phyloP scores from a whole-genome alignment of 345 rosid species.

The Salix viminalis region DNA sequence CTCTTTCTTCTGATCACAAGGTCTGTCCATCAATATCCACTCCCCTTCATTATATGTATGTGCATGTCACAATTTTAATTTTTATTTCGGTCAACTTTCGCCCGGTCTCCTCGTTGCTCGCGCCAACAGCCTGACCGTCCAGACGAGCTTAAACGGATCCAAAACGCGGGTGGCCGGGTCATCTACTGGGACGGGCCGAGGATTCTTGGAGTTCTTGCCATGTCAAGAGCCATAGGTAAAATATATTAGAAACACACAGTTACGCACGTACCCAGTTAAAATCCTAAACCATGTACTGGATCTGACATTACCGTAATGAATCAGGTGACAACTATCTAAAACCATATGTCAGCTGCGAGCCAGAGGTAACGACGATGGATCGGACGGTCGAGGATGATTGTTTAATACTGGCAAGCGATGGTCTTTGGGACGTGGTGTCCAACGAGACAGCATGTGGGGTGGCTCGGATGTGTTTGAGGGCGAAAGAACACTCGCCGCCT shows the following conservation, averaged over 20 bases:
- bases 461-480: slow-evolving; percentile 26
- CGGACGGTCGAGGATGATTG: slow-evolving; percentile 36
- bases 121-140: slow-evolving; percentile 39
- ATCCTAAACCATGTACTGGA: neutral
- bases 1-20: slow-evolving; percentile 36
- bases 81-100: too few species aligned
- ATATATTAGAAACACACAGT: neutral
- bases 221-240: slow-evolving; percentile 43
- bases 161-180: slow-evolving; percentile 41
- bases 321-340: slow-evolving; percentile 41
- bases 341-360: slow-evolving; percentile 36
- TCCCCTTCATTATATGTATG: neutral
- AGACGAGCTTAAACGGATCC: slow-evolving; percentile 37
- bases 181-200: slow-evolving; percentile 43
- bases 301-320: neutral
- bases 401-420: slow-evolving; percentile 44
- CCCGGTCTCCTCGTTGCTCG: neutral
- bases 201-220: slow-evolving; percentile 43
- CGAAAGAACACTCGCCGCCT: slow-evolving; percentile 9
- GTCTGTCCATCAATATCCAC: slow-evolving; percentile 1
- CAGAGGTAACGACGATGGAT: slow-evolving; percentile 35
- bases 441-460: slow-evolving; percentile 33
- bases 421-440: slow-evolving; percentile 45
- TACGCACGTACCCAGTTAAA: neutral
- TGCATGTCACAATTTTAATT: too few species aligned